Conservation (phyloP, 768 basidiomycete species). For the Mycena rebaudengoi region DNA sequence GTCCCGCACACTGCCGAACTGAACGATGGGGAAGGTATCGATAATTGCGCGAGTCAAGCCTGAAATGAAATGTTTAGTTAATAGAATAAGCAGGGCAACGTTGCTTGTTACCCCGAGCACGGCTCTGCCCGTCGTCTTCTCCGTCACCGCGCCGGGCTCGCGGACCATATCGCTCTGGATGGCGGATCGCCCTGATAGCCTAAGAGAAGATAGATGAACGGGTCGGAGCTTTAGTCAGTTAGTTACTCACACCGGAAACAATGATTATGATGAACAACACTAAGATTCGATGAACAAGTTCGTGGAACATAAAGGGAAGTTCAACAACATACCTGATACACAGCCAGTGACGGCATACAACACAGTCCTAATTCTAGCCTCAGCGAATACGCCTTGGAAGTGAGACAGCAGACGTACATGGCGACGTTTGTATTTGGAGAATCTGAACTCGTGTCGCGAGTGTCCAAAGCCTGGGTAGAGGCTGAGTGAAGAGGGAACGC, state of each 20-base stretch:
- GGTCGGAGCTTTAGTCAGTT: slow-evolving; percentile 1
- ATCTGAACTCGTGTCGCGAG: background rate
- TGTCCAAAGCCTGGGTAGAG: background rate
- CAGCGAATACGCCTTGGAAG: no score
- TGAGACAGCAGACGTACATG: slow-evolving; percentile 69
- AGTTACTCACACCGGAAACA: background rate
- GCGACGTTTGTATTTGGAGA: slow-evolving; percentile 67
- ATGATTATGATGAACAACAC: slow-evolving; percentile 50
- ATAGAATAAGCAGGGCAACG: background rate
- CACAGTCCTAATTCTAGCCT: slow-evolving; percentile 83
- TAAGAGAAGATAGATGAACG: slow-evolving; percentile 40
- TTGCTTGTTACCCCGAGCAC: slow-evolving; percentile 17
- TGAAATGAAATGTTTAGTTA: background rate
- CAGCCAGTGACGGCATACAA: slow-evolving; percentile 90
- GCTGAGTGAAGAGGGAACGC: no score
- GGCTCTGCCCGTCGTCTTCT: slow-evolving; percentile 56
- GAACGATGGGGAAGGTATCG: slow-evolving; percentile 95
- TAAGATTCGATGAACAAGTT: slow-evolving; percentile 59
- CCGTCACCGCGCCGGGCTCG: slow-evolving; percentile 51
- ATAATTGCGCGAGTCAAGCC: slow-evolving; percentile 92
- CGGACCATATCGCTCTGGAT: slow-evolving; percentile 93
- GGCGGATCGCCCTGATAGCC: slow-evolving; percentile 83
- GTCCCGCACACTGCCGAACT: slow-evolving; percentile 61
- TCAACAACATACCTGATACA: slow-evolving; percentile 81
- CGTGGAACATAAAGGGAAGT: background rate